A percentile compares a stretch with the other conserved stretches of the same genome.
Evolutionary conservation across 2,329 filamentous ascomycete genomes (phyloP).

Genomic region (Fusarium guadeloupense): DNA sequence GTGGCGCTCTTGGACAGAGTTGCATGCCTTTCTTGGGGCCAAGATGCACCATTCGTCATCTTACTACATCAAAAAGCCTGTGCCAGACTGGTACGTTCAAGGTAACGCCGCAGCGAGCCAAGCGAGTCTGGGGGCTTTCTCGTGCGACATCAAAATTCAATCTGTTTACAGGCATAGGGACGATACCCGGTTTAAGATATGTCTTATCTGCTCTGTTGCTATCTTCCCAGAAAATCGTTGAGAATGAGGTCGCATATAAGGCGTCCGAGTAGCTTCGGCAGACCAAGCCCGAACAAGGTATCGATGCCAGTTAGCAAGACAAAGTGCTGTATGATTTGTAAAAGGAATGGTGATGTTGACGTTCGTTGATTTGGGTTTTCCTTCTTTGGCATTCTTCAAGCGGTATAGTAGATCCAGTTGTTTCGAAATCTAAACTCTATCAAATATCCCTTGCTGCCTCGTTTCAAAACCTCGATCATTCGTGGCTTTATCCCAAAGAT

Average conservation of each 20-base stretch:
- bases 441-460: not conserved
- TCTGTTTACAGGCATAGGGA: conserved; percentile 6
- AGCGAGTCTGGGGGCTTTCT: conserved; percentile 25
- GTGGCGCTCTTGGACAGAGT: conserved; percentile 9
- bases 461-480: conserved; percentile 6
- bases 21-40: conserved; percentile 12
- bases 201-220: conserved; percentile 8
- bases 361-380: conserved; percentile 22
- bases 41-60: conserved; percentile 10
- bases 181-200: conserved; percentile 4
- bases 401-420: conserved; percentile 12
- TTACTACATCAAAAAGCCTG: conserved; percentile 11
- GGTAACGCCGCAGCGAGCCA: conserved; percentile 30
- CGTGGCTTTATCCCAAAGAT: not conserved
- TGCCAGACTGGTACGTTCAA: conserved; percentile 21
- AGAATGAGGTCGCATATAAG: conserved; percentile 15
- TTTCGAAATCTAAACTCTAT: conserved; percentile 14
- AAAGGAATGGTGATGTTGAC: conserved; percentile 14
- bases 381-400: not conserved
- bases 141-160: conserved; percentile 19
- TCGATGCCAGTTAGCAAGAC: conserved; percentile 20
- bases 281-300: conserved; percentile 4
- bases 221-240: conserved; percentile 8
- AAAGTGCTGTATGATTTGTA: conserved; percentile 17
- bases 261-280: conserved; percentile 12